Conservation (phyloP, 169 alveolate species). For the Fabrea salina region DNA sequence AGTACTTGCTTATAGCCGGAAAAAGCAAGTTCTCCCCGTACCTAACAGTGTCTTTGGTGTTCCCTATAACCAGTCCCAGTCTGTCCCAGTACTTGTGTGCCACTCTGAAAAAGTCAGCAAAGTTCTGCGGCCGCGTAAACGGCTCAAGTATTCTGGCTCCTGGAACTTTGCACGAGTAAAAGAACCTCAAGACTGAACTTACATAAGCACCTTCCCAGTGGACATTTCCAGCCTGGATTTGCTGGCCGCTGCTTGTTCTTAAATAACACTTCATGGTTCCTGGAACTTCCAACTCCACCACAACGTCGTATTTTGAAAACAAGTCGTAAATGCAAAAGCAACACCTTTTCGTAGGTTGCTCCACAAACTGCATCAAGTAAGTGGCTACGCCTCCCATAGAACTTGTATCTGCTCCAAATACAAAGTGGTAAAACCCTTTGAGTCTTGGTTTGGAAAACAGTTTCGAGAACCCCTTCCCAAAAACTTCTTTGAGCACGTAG, state of each 20-base stretch:
- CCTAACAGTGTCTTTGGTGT: not conserved
- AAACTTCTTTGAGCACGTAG: conserved; percentile 39
- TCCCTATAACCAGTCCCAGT: conserved; percentile 18
- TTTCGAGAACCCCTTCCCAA: conserved; percentile 17
- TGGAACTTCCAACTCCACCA: conserved; percentile 48
- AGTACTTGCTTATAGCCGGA: not conserved
- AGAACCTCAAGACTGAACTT: conserved; percentile 50
- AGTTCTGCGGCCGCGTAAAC: not conserved
- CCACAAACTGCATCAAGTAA: conserved; percentile 37
- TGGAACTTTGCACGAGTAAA: conserved; percentile 29
- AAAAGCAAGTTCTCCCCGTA: conserved; percentile 8
- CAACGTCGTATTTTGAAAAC: conserved; percentile 45
- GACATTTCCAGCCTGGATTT: conserved; percentile 32
- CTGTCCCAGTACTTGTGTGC: not conserved
- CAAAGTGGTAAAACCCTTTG: conserved; percentile 46
- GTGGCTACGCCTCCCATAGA: conserved; percentile 51
- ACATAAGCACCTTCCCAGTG: conserved; percentile 58
- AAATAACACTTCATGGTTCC: conserved; percentile 47
- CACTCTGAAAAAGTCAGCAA: not conserved
- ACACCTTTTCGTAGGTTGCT: conserved; percentile 5
- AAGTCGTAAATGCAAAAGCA: conserved; percentile 52
- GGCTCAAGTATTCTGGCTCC: conserved; percentile 28
- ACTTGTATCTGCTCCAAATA: conserved; percentile 59
- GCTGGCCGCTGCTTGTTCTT: conserved; percentile 16
- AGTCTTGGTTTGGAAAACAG: conserved; percentile 32